Conservation (phyloP, 2,329 filamentous ascomycete species). For the Aspergillus sp. region DNA sequence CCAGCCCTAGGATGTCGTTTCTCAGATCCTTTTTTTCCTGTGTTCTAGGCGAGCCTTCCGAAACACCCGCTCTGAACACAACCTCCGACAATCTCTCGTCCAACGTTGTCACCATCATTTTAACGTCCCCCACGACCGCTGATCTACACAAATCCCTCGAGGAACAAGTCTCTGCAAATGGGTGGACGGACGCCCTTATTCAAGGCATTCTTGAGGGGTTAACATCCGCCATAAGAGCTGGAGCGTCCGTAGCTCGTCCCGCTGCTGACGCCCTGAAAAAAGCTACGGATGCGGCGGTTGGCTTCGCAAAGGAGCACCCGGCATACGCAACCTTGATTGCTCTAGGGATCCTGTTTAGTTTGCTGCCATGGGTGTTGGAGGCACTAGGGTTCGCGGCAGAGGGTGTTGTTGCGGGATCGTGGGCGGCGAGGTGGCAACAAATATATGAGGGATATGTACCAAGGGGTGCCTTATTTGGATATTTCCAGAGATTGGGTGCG, state of each 20-base stretch:
- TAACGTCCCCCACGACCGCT: neutral
- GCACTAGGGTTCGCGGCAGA: constrained; percentile 19
- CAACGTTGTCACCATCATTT: constrained; percentile 5
- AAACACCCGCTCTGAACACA: neutral
- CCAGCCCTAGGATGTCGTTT: neutral
- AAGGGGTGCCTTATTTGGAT: constrained; percentile 35
- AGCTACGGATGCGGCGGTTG: constrained; percentile 9
- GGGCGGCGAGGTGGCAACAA: constrained; percentile 36
- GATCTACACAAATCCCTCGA: constrained; percentile 4
- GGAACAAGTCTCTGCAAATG: constrained; percentile 5
- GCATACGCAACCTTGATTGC: constrained; percentile 18
- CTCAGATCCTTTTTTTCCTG: constrained; percentile 1
- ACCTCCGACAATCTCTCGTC: constrained; percentile 1
- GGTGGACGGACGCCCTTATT: constrained; percentile 10
- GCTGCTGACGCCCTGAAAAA: constrained; percentile 9
- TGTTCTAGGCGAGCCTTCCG: neutral
- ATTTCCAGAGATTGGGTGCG: constrained; percentile 39
- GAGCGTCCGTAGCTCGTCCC: constrained; percentile 8
- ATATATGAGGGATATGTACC: constrained; percentile 34
- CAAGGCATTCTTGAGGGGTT: constrained; percentile 9
- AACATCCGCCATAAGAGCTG: constrained; percentile 7
- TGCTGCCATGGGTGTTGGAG: constrained; percentile 20
- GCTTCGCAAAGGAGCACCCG: constrained; percentile 17
- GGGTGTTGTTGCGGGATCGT: constrained; percentile 22
- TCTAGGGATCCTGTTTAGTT: constrained; percentile 15